phyloP scores from a whole-genome alignment of 2,329 filamentous ascomycete species.

The Fusarium continuum region DNA sequence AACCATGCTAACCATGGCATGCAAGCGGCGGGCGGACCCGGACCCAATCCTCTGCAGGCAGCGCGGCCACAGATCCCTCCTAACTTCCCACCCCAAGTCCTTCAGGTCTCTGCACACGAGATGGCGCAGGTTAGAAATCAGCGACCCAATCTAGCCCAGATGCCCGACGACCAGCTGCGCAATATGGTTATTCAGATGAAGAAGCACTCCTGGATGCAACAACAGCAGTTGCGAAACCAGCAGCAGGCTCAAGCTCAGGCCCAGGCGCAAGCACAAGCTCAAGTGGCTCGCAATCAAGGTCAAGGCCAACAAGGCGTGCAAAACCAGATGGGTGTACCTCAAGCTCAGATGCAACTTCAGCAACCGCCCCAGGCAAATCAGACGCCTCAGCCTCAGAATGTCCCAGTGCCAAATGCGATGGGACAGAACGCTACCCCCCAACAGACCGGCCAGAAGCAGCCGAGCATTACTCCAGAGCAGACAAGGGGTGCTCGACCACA shows the following conservation, averaged over 20 bases:
- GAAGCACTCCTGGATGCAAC: slow-evolving; percentile 45
- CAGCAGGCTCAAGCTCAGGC: slow-evolving; percentile 48
- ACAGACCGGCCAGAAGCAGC: slow-evolving; percentile 45
- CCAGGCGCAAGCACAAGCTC: slow-evolving; percentile 50
- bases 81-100: slow-evolving; percentile 45
- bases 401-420: slow-evolving; percentile 54
- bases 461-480: slow-evolving; percentile 42
- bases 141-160: slow-evolving; percentile 39
- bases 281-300: slow-evolving; percentile 46
- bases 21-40: slow-evolving; percentile 36
- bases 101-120: slow-evolving; percentile 49
- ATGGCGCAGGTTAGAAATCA: slow-evolving; percentile 45
- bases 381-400: slow-evolving; percentile 50
- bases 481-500: slow-evolving; percentile 40
- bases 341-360: slow-evolving; percentile 63
- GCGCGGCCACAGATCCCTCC: slow-evolving; percentile 38
- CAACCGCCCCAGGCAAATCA: slow-evolving; percentile 57
- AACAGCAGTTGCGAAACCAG: slow-evolving; percentile 47
- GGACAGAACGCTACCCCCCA: slow-evolving; percentile 51
- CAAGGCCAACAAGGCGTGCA: slow-evolving; percentile 46
- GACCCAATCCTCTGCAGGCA: slow-evolving; percentile 43
- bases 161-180: slow-evolving; percentile 50
- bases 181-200: slow-evolving; percentile 48
- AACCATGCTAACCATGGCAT: slow-evolving; percentile 41
- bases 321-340: slow-evolving; percentile 56